These are phyloP conservation scores for Yarrowia sp. DNA, from an alignment of 805 yeast species.

Conservation along the genomic window DNA sequence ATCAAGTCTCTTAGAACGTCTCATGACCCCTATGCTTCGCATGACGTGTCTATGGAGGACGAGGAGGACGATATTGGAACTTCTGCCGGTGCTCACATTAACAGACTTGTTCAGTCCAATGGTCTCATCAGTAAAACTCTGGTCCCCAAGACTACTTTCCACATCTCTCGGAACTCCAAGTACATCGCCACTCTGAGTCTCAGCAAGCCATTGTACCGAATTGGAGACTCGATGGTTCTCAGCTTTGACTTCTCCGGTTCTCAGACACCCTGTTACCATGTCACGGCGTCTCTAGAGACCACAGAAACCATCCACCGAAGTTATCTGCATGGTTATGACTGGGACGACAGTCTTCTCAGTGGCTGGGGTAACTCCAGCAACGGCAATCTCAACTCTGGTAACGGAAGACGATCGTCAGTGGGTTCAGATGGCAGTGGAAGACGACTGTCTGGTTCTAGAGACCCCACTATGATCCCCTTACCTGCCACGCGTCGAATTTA, in stretches of 20 bases:
- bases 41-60: conserved; percentile 24
- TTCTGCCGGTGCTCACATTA: conserved; percentile 42
- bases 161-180: conserved; percentile 55
- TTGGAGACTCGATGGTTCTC: conserved; percentile 57
- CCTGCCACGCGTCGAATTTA: conserved; percentile 44
- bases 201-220: conserved; percentile 50
- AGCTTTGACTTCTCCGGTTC: conserved; percentile 51
- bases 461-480: conserved; percentile 41
- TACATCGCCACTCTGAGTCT: conserved; percentile 52
- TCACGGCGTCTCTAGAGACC: conserved; percentile 53
- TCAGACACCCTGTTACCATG: conserved; percentile 48
- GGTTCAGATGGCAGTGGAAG: conserved; percentile 23
- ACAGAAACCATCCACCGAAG: conserved; percentile 48
- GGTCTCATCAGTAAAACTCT: conserved; percentile 17
- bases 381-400: conserved; percentile 42
- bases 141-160: conserved; percentile 46
- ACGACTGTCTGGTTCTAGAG: conserved; percentile 44
- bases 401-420: conserved; percentile 42
- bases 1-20: background rate
- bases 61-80: conserved; percentile 41
- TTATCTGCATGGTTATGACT: conserved; percentile 45
- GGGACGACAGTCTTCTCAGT: conserved; percentile 42
- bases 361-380: conserved; percentile 41
- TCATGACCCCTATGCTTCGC: conserved; percentile 17
- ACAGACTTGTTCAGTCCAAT: conserved; percentile 12